phyloP scores from a whole-genome alignment of 2,329 filamentous ascomycete species.

The Tolypocladium ophioglossoides region DNA sequence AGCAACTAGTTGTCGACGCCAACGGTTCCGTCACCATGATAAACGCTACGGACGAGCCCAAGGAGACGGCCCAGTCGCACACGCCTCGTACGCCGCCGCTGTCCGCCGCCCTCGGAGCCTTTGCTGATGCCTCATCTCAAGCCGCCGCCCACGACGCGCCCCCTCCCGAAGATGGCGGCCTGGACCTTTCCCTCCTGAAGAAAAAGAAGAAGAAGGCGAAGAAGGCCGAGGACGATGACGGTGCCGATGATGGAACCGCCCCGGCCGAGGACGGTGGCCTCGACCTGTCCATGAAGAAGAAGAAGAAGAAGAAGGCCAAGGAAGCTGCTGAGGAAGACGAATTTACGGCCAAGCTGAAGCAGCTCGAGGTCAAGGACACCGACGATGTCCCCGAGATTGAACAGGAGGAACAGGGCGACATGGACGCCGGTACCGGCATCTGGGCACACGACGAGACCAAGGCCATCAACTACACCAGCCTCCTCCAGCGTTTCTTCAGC shows the following conservation, averaged over 20 bases:
- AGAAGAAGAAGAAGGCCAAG: constrained; percentile 57
- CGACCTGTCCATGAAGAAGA: constrained; percentile 67
- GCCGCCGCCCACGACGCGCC: constrained; percentile 33
- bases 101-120: constrained; percentile 42
- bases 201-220: constrained; percentile 66
- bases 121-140: constrained; percentile 38
- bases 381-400: constrained; percentile 40
- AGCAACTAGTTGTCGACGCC: constrained; percentile 75
- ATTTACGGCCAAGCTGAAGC: constrained; percentile 49
- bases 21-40: constrained; percentile 77
- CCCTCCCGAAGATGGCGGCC: constrained; percentile 38
- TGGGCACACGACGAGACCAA: constrained; percentile 75
- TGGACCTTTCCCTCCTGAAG: constrained; percentile 59
- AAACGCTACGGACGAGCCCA: constrained; percentile 62
- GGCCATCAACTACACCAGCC: constrained; percentile 71
- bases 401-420: constrained; percentile 57
- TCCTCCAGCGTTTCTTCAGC: constrained; percentile 88
- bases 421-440: constrained; percentile 80
- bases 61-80: constrained; percentile 74
- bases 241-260: constrained; percentile 32
- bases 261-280: constrained; percentile 42
- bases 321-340: constrained; percentile 53
- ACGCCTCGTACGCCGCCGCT: constrained; percentile 55
- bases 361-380: constrained; percentile 56
- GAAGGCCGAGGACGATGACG: constrained; percentile 32